Percentiles rank a stretch among this genome's conserved stretches.
Evolutionary conservation across 768 basidiomycete species (phyloP).

Genomic region (Rhizopogon salebrosus): DNA sequence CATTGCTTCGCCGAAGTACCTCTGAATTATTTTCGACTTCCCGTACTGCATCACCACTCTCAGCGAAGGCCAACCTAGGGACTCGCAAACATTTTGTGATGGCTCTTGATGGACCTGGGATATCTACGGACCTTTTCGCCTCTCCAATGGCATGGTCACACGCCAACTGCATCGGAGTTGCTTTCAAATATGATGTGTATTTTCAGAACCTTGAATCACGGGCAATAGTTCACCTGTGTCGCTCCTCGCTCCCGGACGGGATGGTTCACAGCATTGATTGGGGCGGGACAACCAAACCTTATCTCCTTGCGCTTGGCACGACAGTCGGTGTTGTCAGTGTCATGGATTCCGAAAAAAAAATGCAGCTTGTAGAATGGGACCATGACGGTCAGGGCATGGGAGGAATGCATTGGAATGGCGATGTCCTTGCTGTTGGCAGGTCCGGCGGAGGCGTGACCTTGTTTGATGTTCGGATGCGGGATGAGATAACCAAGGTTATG

Average conservation of each 20-base stretch:
- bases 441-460: slow-evolving; percentile 33
- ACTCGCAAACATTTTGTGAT: slow-evolving; percentile 49
- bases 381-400: slow-evolving; percentile 30
- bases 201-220: slow-evolving; percentile 58
- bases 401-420: slow-evolving; percentile 35
- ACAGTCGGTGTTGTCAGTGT: slow-evolving; percentile 45
- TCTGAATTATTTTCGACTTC: slow-evolving; percentile 42
- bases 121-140: slow-evolving; percentile 47
- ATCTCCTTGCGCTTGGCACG: slow-evolving; percentile 48
- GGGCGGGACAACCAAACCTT: slow-evolving; percentile 36
- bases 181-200: slow-evolving; percentile 54
- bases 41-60: slow-evolving; percentile 31
- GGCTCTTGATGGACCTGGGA: slow-evolving; percentile 62
- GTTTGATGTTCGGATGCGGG: slow-evolving; percentile 30
- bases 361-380: slow-evolving; percentile 28
- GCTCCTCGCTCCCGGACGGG: slow-evolving; percentile 29
- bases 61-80: slow-evolving; percentile 55
- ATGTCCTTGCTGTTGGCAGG: slow-evolving; percentile 34
- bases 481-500: slow-evolving; percentile 21
- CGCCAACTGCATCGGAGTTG: slow-evolving; percentile 56
- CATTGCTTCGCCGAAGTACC: slow-evolving; percentile 47
- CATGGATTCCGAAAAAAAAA: slow-evolving; percentile 41
- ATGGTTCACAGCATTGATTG: slow-evolving; percentile 47
- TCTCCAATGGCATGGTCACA: slow-evolving; percentile 60
- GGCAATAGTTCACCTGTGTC: slow-evolving; percentile 46